These are phyloP conservation scores for Geotrichum reessii DNA, from an alignment of 1,139 yeast species.

Conservation along the genomic window DNA sequence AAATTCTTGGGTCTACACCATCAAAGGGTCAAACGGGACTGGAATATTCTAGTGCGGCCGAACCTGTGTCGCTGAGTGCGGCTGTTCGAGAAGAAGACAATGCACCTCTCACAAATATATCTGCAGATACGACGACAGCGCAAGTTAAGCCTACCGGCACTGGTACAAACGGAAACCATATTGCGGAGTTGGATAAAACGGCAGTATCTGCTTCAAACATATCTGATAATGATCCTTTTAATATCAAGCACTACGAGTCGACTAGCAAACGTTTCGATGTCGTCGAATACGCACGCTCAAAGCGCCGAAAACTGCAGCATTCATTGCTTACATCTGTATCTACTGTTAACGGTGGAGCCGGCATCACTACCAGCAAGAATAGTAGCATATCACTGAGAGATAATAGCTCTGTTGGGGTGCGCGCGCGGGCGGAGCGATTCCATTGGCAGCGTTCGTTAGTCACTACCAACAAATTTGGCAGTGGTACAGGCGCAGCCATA, in stretches of 20 bases:
- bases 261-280: conserved; percentile 20
- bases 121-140: conserved; percentile 7
- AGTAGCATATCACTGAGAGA: neutral
- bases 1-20: neutral
- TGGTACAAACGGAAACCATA: neutral
- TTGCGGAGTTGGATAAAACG: neutral
- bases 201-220: neutral
- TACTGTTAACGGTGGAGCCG: neutral
- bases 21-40: neutral
- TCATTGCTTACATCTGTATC: neutral
- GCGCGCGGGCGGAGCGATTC: neutral
- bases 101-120: conserved; percentile 22
- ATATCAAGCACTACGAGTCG: conserved; percentile 5
- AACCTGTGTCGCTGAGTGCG: neutral
- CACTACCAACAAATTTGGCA: neutral
- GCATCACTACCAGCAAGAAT: neutral
- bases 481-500: neutral
- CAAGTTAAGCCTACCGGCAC: conserved; percentile 1
- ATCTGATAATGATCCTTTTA: conserved; percentile 17
- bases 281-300: conserved; percentile 17
- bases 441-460: neutral
- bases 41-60: neutral
- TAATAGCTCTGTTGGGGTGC: neutral
- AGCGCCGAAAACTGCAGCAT: conserved; percentile 14
- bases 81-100: conserved; percentile 1